Percentiles rank a stretch among this genome's conserved stretches.
phyloP scores from a whole-genome alignment of 2,329 filamentous ascomycete genomes.

The Paecilomyces fulvus region DNA sequence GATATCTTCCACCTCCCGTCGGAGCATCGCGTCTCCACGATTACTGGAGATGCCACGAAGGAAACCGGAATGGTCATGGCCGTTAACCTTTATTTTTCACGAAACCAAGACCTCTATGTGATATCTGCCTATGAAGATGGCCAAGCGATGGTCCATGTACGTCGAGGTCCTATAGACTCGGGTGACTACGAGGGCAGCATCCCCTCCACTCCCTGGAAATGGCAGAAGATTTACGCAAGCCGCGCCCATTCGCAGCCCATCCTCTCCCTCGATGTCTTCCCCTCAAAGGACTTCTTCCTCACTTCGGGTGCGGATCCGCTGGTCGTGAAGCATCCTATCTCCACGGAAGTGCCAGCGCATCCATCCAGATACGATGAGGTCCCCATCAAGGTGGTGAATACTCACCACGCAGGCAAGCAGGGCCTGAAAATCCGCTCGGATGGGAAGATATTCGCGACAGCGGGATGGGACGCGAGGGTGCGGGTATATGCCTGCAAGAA shows the following conservation, averaged over 20 bases:
- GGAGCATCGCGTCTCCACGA: conserved; percentile 57
- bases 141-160: conserved; percentile 56
- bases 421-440: conserved; percentile 68
- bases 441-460: conserved; percentile 75
- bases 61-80: conserved; percentile 77
- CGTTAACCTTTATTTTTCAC: conserved; percentile 51
- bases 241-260: conserved; percentile 72
- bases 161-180: conserved; percentile 32
- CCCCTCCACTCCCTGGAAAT: conserved; percentile 29
- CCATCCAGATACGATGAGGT: conserved; percentile 16
- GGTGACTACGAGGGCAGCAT: conserved; percentile 16
- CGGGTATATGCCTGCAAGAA: conserved; percentile 74
- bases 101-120: conserved; percentile 48
- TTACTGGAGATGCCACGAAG: conserved; percentile 37
- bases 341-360: conserved; percentile 14
- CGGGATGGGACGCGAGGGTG: conserved; percentile 79
- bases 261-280: conserved; percentile 58
- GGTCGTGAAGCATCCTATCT: conserved; percentile 67
- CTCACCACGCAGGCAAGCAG: conserved; percentile 87
- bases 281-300: conserved; percentile 51
- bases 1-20: conserved; percentile 78
- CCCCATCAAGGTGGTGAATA: conserved; percentile 58
- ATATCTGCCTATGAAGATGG: conserved; percentile 82
- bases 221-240: conserved; percentile 53
- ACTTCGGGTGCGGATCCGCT: conserved; percentile 77